Base-by-base conservation (phyloP, 2,329 filamentous ascomycete genomes). In the Cytospora piceae region DNA sequence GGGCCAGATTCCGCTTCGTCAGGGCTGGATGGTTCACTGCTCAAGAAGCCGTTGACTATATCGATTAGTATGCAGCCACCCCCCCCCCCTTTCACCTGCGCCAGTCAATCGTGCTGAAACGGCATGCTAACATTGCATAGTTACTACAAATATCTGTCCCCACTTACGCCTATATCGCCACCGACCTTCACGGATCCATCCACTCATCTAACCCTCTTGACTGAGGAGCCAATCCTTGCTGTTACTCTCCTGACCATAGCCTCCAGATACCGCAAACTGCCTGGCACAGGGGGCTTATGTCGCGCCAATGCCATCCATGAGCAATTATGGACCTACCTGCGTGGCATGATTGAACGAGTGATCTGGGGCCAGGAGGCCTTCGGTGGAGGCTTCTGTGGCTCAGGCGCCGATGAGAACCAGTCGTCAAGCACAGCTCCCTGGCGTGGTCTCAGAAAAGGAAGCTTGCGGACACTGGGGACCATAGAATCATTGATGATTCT, bases 351-450 rank as follows among this genome's bases (percentile, higher is more conserved):
- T 70, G 93, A 97, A 77, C 88, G 94, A 39, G 91, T 96, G 70
- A 88, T 98, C 46, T 98, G 93, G 91, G 95, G 94, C 11, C 94
- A 97, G 74, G 94, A 98, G 76, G 93, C 96, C 61, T 97, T 97
- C 73, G 94, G 93, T 34, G 92, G 92, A 31, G 93, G 92, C 20
- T 93, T 94, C 75, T 92, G 90, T 73, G 90, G 90, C 61, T 91
- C 89, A 3, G 90, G 90, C 27, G 85, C 84, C 53, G 84, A 85
- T 57, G 86, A 87, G 68, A 77, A 80, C 12, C 83, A 88, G 71
- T 88, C 85, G 17, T 90, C 87, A 59, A 90, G 86, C 75, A 90
- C 88, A 4, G 87, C 90, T 68, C 83, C 90, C 57, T 85, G 90
- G 87, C 81, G 89, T 80, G 84, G 88, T 78, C 74, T 93, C 79